Base-by-base conservation (phyloP, 75 land plant species). In the Pinus taeda region DNA sequence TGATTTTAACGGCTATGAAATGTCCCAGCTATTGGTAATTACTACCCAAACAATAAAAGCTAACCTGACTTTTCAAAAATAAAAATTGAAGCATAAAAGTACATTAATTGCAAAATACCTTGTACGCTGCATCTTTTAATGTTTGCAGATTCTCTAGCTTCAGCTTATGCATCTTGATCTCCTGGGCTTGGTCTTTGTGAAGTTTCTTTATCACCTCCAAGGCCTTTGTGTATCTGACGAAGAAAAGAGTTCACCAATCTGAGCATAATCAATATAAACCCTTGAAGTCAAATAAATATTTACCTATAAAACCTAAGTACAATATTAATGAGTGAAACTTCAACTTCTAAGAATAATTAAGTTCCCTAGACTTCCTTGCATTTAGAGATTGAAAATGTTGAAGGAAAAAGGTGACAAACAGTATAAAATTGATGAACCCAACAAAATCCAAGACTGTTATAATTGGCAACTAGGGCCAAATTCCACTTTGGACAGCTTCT, bases 131-230 rank as follows among this genome's bases (percentile, higher is more conserved):
- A 89, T 96, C 97, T 77, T 92, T 94, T 71, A 96, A 71, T 53
- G 93, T 96, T 75, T 94, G 97, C 76, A 94, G 85, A 81, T 94
- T 84, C 81, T 96, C 99, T 81, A 96, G 79, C 77, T 92, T 94
- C 59, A 96, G 88, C 77, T 94, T 96, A 76, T 90, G 87, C 66
- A 88, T 80, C 83, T 96, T 96, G 79, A 96, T 94, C 66, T 94
- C 99, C 69, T 92, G 99, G 39, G 85, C 89, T 80, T 96, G 97
- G 74, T 96, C 99, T 83, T 96, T 96, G 83, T 96, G 99, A 83
- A 96, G 97, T 56, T 92, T 96, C 75, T 96, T 96, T 30, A 96
- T 90, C 64, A 92, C 99, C 74, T 96, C 99, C 79, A 96, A 77
- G 7, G 99, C 99, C 71, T 96, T 96, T 72, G 99, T 96, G 71